Evolutionary conservation across 2,329 filamentous ascomycete genomes (phyloP).

Genomic region (Neospermospora avenae): DNA sequence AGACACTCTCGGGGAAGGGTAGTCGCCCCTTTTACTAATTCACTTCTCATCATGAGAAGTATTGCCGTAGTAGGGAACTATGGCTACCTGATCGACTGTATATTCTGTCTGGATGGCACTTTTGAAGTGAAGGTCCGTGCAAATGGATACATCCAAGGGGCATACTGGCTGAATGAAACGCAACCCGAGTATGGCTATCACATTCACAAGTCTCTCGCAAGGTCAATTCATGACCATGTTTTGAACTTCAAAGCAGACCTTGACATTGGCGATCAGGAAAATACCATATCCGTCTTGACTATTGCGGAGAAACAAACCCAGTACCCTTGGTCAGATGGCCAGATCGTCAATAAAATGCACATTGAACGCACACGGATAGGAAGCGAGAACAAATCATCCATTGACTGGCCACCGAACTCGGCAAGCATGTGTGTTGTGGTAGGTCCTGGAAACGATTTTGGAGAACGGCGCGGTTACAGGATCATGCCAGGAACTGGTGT

Average conservation of each 20-base stretch:
- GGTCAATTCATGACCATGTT: conserved; percentile 54
- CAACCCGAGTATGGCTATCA: conserved; percentile 45
- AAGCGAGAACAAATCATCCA: not conserved
- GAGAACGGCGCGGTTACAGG: not conserved
- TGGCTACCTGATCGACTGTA: not conserved
- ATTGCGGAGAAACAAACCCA: not conserved
- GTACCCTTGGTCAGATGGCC: not conserved
- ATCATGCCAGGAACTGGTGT: not conserved
- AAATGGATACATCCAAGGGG: not conserved
- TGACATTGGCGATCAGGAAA: conserved; percentile 45
- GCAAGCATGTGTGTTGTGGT: not conserved
- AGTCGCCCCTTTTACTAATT: not conserved
- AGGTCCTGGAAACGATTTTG: not conserved
- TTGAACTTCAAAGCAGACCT: conserved; percentile 54
- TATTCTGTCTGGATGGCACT: not conserved
- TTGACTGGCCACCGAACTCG: not conserved
- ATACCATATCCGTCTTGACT: not conserved
- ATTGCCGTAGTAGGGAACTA: not conserved
- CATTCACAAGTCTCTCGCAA: conserved; percentile 46
- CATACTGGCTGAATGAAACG: not conserved
- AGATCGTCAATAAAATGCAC: not conserved
- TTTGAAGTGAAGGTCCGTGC: not conserved
- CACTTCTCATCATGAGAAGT: not conserved
- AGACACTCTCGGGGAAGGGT: not conserved
- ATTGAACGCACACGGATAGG: not conserved